Evolutionary conservation across 169 alveolate species (phyloP).

Genomic region (Cryptosporidium tyzzeri): DNA sequence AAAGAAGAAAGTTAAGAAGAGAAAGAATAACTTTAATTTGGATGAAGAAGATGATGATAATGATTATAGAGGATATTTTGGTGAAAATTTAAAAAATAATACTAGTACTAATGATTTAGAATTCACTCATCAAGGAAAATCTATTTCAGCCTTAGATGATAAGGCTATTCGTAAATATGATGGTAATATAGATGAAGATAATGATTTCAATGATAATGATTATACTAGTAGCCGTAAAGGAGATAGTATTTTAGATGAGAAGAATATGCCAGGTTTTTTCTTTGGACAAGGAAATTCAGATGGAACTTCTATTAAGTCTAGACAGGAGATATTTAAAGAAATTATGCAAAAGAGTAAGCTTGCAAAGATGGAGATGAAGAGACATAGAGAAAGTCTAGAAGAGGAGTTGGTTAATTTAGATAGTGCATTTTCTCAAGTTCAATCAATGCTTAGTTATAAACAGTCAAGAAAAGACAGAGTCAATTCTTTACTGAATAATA

Average conservation of each 20-base stretch:
- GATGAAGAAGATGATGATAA: slow-evolving; percentile 1
- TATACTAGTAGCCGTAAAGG: background rate
- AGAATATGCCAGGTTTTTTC: slow-evolving; percentile 49
- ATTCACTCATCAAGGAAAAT: slow-evolving; percentile 67
- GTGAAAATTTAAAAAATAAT: background rate
- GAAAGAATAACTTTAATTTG: slow-evolving; percentile 19
- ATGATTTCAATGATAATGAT: background rate
- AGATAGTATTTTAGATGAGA: slow-evolving; percentile 5
- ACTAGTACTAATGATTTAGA: slow-evolving; percentile 2
- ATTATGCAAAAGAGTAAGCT: slow-evolving; percentile 58
- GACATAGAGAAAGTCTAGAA: slow-evolving; percentile 48
- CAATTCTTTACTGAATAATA: slow-evolving; percentile 8
- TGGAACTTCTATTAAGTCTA: slow-evolving; percentile 7
- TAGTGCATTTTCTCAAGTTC: slow-evolving; percentile 45
- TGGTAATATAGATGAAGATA: background rate
- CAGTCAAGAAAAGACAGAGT: slow-evolving; percentile 41
- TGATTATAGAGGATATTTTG: background rate
- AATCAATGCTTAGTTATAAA: slow-evolving; percentile 40
- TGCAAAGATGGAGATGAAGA: slow-evolving; percentile 63
- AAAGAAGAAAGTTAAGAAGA: slow-evolving; percentile 19
- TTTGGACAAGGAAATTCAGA: slow-evolving; percentile 56
- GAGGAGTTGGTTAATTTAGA: slow-evolving; percentile 17
- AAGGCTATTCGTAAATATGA: slow-evolving; percentile 3
- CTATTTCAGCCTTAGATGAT: slow-evolving; percentile 40
- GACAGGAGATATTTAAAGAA: slow-evolving; percentile 68